Percentiles rank a stretch among this genome's conserved stretches.
These are phyloP conservation scores for Quercus tomentella DNA, from an alignment of 331 rosid species.

Conservation along the genomic window DNA sequence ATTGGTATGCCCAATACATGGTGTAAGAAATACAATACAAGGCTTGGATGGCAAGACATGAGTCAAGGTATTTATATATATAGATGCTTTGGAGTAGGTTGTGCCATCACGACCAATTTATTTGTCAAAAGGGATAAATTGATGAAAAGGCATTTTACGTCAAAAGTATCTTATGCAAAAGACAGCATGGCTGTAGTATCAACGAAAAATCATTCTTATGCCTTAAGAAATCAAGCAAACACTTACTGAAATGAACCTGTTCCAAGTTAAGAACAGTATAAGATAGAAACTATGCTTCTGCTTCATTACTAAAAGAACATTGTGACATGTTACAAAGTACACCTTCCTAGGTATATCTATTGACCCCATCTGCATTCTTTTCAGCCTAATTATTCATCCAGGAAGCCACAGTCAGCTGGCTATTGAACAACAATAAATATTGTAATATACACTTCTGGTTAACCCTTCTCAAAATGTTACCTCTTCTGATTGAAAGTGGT, in stretches of 20 bases:
- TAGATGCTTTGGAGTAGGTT: neutral
- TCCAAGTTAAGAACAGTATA: neutral
- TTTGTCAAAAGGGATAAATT: too few relatives aligned
- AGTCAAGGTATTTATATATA: neutral
- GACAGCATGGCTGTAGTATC: neutral
- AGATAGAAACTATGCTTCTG: neutral
- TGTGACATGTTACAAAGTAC: neutral
- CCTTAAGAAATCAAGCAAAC: neutral
- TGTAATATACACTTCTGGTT: slow-evolving; percentile 4
- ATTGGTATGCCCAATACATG: neutral
- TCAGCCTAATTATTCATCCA: slow-evolving; percentile 6
- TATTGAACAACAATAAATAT: slow-evolving; percentile 4
- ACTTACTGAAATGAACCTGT: neutral
- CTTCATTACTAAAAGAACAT: neutral
- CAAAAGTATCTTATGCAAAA: neutral
- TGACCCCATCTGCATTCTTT: slow-evolving; percentile 9
- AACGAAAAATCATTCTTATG: neutral
- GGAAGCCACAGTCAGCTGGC: slow-evolving; percentile 10
- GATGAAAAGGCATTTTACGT: neutral
- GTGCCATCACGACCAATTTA: too few relatives aligned
- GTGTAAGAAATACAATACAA: neutral
- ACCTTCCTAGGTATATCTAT: neutral
- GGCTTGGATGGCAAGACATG: neutral
- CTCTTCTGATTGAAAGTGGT: neutral
- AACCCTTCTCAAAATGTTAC: neutral